Percentiles rank a stretch among this genome's conserved stretches.
These are phyloP conservation scores for Picochlorum costavermella DNA, from an alignment of 139 green algal genomes.

Conservation along the genomic window DNA sequence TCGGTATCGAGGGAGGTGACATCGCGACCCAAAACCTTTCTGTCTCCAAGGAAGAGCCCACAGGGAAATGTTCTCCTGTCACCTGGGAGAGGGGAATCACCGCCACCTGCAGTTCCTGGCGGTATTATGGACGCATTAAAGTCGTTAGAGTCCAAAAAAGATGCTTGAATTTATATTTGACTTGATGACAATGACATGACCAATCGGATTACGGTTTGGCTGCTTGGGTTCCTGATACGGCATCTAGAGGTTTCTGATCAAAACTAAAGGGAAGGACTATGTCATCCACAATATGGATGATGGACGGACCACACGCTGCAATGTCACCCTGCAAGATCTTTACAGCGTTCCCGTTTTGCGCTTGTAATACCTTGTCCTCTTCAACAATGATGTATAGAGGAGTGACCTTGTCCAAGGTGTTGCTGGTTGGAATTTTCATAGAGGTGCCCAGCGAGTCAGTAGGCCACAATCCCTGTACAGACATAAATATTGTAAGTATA, in stretches of 20 bases:
- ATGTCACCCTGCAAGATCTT: slow-evolving; percentile 27
- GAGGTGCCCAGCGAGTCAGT: slow-evolving; percentile 8
- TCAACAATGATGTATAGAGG: background rate
- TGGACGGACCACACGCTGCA: slow-evolving; percentile 21
- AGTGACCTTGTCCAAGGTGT: slow-evolving; percentile 26
- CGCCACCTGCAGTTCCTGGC: too few relatives aligned
- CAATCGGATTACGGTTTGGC: background rate
- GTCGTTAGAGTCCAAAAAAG: too few relatives aligned
- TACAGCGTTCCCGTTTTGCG: slow-evolving; percentile 13
- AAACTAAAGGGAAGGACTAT: slow-evolving; percentile 36
- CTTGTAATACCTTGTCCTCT: slow-evolving; percentile 13
- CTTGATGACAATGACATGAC: background rate
- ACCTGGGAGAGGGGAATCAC: background rate
- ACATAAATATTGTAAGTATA: too few relatives aligned
- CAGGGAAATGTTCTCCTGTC: too few relatives aligned
- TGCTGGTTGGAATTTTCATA: slow-evolving; percentile 1
- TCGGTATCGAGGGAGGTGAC: slow-evolving; percentile 19
- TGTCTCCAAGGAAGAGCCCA: background rate
- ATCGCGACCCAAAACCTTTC: background rate
- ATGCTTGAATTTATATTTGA: too few relatives aligned
- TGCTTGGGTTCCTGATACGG: slow-evolving; percentile 17
- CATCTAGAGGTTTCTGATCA: slow-evolving; percentile 25
- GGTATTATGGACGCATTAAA: too few relatives aligned
- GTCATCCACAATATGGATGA: slow-evolving; percentile 30
- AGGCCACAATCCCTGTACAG: slow-evolving; percentile 18